phyloP scores from a whole-genome alignment of 2,329 filamentous ascomycete species.

The Ceratocystiopsis minuta region DNA sequence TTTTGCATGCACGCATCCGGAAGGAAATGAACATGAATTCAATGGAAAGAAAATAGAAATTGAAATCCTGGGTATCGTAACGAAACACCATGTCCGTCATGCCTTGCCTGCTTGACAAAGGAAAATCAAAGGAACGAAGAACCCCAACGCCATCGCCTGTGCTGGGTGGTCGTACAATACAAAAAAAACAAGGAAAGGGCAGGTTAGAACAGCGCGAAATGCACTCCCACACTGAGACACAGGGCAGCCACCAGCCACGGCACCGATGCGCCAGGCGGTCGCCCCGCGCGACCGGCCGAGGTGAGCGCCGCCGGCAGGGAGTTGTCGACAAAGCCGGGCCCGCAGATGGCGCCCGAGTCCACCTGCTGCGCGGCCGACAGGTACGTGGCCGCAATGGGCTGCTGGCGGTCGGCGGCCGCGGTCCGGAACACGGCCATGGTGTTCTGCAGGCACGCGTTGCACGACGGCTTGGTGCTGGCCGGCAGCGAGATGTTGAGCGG shows the following conservation, averaged over 20 bases:
- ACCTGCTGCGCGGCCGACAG: constrained; percentile 51
- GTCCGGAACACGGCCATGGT: constrained; percentile 69
- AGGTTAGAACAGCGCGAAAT: constrained; percentile 1
- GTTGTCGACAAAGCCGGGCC: constrained; percentile 36
- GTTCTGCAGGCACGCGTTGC: constrained; percentile 55
- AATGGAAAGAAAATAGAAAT: neutral
- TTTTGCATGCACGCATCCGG: too few species aligned
- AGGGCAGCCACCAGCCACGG: constrained; percentile 2
- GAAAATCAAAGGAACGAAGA: neutral
- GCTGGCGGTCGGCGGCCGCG: constrained; percentile 45
- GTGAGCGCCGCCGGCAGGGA: constrained; percentile 25
- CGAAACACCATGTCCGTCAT: constrained; percentile 1
- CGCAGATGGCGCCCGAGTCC: constrained; percentile 39
- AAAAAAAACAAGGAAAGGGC: neutral
- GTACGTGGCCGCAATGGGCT: constrained; percentile 54
- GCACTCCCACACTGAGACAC: neutral
- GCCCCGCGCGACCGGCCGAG: neutral
- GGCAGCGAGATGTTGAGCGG: constrained; percentile 61
- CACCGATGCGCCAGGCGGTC: neutral
- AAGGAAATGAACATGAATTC: neutral
- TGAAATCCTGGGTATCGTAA: constrained; percentile 5
- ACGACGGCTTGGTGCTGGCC: constrained; percentile 48
- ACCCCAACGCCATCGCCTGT: too few species aligned
- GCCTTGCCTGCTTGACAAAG: neutral
- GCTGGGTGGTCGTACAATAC: neutral